Conservation (phyloP, 78 protist species). For the Dictyostelium firmibasis region DNA sequence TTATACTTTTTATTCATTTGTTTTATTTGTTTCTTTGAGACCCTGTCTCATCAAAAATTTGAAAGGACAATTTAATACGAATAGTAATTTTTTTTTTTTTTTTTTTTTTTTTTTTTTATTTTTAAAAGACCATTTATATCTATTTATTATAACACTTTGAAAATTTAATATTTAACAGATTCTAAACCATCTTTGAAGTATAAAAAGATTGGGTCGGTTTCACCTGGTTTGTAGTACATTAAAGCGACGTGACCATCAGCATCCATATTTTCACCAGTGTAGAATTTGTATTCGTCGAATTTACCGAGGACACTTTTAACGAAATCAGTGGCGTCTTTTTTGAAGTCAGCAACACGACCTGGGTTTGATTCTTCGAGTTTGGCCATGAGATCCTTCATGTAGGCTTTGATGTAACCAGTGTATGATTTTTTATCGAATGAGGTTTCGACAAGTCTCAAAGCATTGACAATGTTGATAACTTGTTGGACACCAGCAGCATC, state of each 20-base stretch:
- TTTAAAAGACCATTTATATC: not conserved
- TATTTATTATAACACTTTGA: not conserved
- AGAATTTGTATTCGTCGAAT: constrained; percentile 83
- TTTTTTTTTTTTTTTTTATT: too few species aligned
- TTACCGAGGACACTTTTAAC: constrained; percentile 77
- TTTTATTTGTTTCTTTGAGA: too few species aligned
- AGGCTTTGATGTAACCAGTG: constrained; percentile 85
- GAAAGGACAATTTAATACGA: too few species aligned
- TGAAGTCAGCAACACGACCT: constrained; percentile 81
- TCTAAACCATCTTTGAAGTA: constrained; percentile 85
- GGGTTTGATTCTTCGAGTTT: constrained; percentile 71
- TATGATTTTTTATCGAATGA: constrained; percentile 85
- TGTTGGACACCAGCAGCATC: not conserved
- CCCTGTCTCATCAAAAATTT: too few species aligned
- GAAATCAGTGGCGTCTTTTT: constrained; percentile 43
- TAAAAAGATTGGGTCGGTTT: constrained; percentile 66
- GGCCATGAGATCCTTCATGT: constrained; percentile 79
- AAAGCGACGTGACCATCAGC: constrained; percentile 85
- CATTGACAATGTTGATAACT: constrained; percentile 78
- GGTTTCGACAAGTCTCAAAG: constrained; percentile 40
- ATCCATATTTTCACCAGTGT: constrained; percentile 80
- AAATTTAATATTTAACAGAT: constrained; percentile 69
- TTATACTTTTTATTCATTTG: too few species aligned
- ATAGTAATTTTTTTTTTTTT: too few species aligned
- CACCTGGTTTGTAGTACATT: constrained; percentile 74